Conservation (phyloP, 257 asterid genomes). For the Solanum appendiculatum region DNA sequence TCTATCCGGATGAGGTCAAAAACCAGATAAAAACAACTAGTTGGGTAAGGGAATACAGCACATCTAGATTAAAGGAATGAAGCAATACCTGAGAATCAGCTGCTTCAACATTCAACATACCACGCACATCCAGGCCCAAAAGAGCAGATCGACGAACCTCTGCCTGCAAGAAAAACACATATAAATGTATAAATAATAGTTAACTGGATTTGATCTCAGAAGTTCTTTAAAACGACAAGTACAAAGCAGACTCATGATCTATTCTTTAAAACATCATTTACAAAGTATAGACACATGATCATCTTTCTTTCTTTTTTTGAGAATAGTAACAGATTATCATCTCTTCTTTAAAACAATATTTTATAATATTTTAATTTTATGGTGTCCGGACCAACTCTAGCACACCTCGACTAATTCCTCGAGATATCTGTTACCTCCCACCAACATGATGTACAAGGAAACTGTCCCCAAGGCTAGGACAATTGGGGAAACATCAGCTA, state of each 20-base stretch:
- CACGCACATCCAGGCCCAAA: conserved; percentile 40
- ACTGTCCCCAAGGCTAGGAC: neutral
- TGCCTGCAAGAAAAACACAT: conserved; percentile 30
- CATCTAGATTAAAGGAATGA: neutral
- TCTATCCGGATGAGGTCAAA: neutral
- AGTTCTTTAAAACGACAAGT: neutral
- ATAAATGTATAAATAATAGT: neutral
- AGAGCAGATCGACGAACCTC: conserved; percentile 64
- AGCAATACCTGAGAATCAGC: conserved; percentile 50
- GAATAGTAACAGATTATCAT: neutral
- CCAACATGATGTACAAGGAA: neutral
- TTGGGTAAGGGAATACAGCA: neutral
- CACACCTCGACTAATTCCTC: neutral
- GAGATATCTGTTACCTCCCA: neutral
- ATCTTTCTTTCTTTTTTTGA: neutral
- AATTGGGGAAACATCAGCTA: too few relatives aligned
- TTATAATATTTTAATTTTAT: neutral
- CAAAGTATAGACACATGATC: neutral
- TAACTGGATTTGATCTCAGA: neutral
- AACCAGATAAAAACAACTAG: neutral
- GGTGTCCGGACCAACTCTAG: neutral
- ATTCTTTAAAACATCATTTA: neutral
- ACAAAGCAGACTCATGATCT: neutral
- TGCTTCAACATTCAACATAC: conserved; percentile 42
- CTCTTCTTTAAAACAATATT: neutral